These are phyloP conservation scores for Naganishia vaughanmartiniae DNA, from an alignment of 768 basidiomycete species.

Conservation along the genomic window DNA sequence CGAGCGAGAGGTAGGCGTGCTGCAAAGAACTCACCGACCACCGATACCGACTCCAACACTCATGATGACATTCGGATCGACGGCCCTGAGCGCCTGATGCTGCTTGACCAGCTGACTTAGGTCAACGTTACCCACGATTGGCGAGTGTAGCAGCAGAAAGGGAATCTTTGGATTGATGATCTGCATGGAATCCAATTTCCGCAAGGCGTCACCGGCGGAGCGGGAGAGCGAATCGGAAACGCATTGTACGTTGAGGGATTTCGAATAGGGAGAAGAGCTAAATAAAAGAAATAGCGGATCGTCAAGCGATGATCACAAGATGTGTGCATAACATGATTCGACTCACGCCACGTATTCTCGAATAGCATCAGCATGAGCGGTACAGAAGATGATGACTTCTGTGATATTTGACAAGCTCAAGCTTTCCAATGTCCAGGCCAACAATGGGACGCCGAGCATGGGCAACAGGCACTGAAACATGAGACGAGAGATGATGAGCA, in stretches of 20 bases:
- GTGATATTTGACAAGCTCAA: conserved; percentile 91
- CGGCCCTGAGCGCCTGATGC: conserved; percentile 81
- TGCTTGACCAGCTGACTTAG: conserved; percentile 83
- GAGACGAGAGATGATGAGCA: not conserved
- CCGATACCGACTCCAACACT: conserved; percentile 64
- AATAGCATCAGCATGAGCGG: conserved; percentile 82
- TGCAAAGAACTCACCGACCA: conserved; percentile 41
- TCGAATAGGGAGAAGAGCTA: conserved; percentile 27
- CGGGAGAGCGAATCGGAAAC: conserved; percentile 46
- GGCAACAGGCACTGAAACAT: conserved; percentile 77
- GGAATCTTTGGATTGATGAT: conserved; percentile 50
- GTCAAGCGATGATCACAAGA: not conserved
- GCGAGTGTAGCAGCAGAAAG: conserved; percentile 51
- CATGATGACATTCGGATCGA: conserved; percentile 92
- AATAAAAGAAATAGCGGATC: too few species aligned
- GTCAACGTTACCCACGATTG: conserved; percentile 80
- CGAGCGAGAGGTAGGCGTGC: not conserved
- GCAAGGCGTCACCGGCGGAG: conserved; percentile 50
- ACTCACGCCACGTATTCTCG: conserved; percentile 78
- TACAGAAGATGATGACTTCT: conserved; percentile 91
- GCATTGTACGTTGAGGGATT: conserved; percentile 36
- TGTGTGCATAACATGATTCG: not conserved
- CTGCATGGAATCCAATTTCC: conserved; percentile 51
- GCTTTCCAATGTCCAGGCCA: conserved; percentile 96
- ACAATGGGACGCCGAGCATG: conserved; percentile 84